Percentiles rank a stretch among this genome's conserved stretches.
Evolutionary conservation across 768 basidiomycete species (phyloP).

Genomic region (Serendipita indica): DNA sequence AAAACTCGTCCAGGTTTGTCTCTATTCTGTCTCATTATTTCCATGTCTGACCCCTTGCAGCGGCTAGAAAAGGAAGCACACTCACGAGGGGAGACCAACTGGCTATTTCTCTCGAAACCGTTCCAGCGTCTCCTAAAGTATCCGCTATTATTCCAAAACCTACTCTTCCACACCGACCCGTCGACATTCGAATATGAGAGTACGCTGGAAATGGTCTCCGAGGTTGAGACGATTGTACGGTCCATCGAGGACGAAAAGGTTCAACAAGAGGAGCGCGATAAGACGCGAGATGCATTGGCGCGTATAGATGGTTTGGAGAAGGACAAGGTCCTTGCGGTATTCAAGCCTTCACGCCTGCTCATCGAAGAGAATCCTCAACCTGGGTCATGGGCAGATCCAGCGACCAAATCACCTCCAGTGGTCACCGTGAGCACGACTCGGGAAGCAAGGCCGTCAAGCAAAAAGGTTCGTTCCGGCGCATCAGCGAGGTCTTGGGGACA

Average conservation of each 20-base stretch:
- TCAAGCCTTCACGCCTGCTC: slow-evolving; percentile 80
- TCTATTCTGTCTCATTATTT: background rate
- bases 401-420: slow-evolving; percentile 22
- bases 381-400: slow-evolving; percentile 29
- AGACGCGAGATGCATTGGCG: slow-evolving; percentile 87
- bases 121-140: slow-evolving; percentile 96
- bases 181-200: slow-evolving; percentile 96
- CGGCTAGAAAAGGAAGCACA: slow-evolving; percentile 64
- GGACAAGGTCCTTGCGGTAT: slow-evolving; percentile 79
- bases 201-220: slow-evolving; percentile 90
- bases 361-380: slow-evolving; percentile 44
- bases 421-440: slow-evolving; percentile 24
- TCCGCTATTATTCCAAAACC: slow-evolving; percentile 92
- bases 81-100: slow-evolving; percentile 84
- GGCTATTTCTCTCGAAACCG: slow-evolving; percentile 93
- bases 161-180: slow-evolving; percentile 92
- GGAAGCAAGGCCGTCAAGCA: slow-evolving; percentile 50
- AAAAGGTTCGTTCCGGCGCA: slow-evolving; percentile 74
- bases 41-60: slow-evolving; percentile 10
- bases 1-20: slow-evolving; percentile 39
- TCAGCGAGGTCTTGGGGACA: slow-evolving; percentile 70
- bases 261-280: slow-evolving; percentile 88
- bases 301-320: slow-evolving; percentile 93
- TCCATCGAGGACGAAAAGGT: slow-evolving; percentile 98
- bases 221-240: slow-evolving; percentile 90